Percentiles rank a stretch among this genome's conserved stretches.
Evolutionary conservation across 768 basidiomycete species (phyloP).

Genomic region (Pleurotus salmoneostramineus): DNA sequence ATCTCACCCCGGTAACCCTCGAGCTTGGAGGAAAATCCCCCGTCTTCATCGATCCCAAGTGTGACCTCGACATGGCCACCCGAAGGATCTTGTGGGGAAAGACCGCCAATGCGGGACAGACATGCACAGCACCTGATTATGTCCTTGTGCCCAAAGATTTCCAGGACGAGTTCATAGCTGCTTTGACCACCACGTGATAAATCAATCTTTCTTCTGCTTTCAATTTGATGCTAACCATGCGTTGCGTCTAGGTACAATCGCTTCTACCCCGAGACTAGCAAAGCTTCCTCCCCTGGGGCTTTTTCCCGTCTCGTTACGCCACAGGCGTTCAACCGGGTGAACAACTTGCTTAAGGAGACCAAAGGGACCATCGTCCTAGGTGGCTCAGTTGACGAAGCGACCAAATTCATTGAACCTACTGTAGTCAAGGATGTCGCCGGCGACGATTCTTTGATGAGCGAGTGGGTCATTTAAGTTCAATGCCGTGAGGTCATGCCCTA

Average conservation of each 20-base stretch:
- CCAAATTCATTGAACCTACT: slow-evolving; percentile 68
- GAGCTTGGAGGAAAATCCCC: slow-evolving; percentile 65
- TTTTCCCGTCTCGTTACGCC: slow-evolving; percentile 50
- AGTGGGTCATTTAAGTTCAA: slow-evolving; percentile 38
- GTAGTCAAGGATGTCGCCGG: slow-evolving; percentile 57
- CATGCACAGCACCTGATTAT: slow-evolving; percentile 65
- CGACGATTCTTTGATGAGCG: slow-evolving; percentile 73
- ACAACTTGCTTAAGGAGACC: slow-evolving; percentile 58
- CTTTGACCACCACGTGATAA: slow-evolving; percentile 37
- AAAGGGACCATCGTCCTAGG: slow-evolving; percentile 64
- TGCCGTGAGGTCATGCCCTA: neutral
- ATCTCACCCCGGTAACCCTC: slow-evolving; percentile 60
- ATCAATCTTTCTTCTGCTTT: neutral
- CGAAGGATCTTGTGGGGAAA: slow-evolving; percentile 85
- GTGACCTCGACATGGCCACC: slow-evolving; percentile 62
- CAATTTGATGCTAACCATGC: neutral
- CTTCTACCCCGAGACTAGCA: slow-evolving; percentile 53
- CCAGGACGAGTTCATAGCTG: slow-evolving; percentile 42
- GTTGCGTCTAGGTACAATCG: slow-evolving; percentile 36
- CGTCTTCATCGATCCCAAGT: slow-evolving; percentile 66
- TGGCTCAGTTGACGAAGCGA: slow-evolving; percentile 54
- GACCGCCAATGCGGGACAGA: slow-evolving; percentile 70
- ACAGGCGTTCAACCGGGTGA: slow-evolving; percentile 56
- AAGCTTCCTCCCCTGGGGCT: slow-evolving; percentile 37
- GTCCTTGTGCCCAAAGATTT: slow-evolving; percentile 42